Conservation (phyloP, 2,329 filamentous ascomycete species). For the Ophiostoma novo-ulmi region DNA sequence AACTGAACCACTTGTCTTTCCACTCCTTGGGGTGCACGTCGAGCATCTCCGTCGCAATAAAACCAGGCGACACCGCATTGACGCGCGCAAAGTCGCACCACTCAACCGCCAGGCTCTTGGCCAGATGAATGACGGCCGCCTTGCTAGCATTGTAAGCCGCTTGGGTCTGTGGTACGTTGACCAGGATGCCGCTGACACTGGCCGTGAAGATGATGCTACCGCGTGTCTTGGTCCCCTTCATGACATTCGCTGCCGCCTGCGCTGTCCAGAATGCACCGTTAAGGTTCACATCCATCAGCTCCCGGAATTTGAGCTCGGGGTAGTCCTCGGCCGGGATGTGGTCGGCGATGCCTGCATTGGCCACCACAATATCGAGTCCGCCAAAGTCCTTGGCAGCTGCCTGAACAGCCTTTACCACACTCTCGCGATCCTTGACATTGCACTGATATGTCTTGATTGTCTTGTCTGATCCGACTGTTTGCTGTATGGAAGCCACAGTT, state of each 20-base stretch:
- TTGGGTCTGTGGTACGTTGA: conserved; percentile 71
- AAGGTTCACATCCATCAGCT: conserved; percentile 65
- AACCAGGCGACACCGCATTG: conserved; percentile 71
- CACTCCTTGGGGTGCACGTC: conserved; percentile 59
- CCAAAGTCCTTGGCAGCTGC: conserved; percentile 61
- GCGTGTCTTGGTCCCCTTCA: conserved; percentile 51
- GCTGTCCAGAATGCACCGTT: conserved; percentile 76
- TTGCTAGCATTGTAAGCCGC: conserved; percentile 70
- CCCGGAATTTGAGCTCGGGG: conserved; percentile 59
- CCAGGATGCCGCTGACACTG: conserved; percentile 72
- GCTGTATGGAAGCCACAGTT: conserved; percentile 57
- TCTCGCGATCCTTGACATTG: conserved; percentile 51
- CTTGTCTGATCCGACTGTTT: conserved; percentile 60
- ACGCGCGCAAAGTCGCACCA: conserved; percentile 70
- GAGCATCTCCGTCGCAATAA: conserved; percentile 69
- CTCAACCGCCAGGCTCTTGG: conserved; percentile 68
- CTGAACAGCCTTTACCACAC: conserved; percentile 48
- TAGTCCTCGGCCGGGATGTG: conserved; percentile 64
- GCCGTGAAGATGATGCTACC: conserved; percentile 75
- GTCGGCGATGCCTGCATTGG: conserved; percentile 70
- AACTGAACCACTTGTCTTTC: conserved; percentile 68
- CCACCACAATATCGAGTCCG: conserved; percentile 71
- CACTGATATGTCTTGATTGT: conserved; percentile 54
- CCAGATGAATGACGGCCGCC: conserved; percentile 56
- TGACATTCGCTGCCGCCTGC: conserved; percentile 58